Percentiles rank a stretch among this genome's conserved stretches.
Evolutionary conservation across 129 eudicot species (phyloP).

Genomic region (Centrapalus pauciflorus): DNA sequence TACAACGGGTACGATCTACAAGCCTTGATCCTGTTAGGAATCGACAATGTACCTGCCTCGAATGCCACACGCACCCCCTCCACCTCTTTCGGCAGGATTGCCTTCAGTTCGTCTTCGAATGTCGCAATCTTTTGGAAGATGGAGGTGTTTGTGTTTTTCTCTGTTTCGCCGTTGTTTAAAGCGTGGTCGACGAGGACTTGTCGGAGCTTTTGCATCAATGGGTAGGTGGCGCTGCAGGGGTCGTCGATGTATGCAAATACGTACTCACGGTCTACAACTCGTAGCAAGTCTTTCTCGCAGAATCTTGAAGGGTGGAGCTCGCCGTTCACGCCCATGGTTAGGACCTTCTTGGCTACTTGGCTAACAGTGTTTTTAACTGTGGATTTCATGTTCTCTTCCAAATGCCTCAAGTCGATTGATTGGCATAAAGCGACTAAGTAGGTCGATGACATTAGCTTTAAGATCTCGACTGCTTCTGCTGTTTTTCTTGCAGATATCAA

Average conservation of each 20-base stretch:
- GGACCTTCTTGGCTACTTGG: slow-evolving; percentile 54
- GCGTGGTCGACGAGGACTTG: slow-evolving; percentile 60
- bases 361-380: slow-evolving; percentile 64
- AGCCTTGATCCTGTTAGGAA: slow-evolving; percentile 47
- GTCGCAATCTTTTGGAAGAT: slow-evolving; percentile 43
- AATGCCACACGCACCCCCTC: slow-evolving; percentile 29
- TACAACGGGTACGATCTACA: slow-evolving; percentile 40
- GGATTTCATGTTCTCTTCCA: slow-evolving; percentile 63
- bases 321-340: slow-evolving; percentile 49
- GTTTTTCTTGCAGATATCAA: slow-evolving; percentile 67
- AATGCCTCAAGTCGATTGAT: slow-evolving; percentile 64
- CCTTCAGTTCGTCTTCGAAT: slow-evolving; percentile 49
- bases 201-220: slow-evolving; percentile 54
- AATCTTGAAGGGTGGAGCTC: slow-evolving; percentile 56
- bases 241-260: slow-evolving; percentile 54
- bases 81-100: slow-evolving; percentile 43
- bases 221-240: slow-evolving; percentile 41
- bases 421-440: slow-evolving; percentile 69
- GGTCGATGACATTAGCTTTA: slow-evolving; percentile 66
- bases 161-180: slow-evolving; percentile 24
- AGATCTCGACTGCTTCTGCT: slow-evolving; percentile 62
- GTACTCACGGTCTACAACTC: slow-evolving; percentile 49
- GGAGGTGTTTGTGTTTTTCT: slow-evolving; percentile 26
- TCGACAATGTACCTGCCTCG: slow-evolving; percentile 31
- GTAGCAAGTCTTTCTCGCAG: slow-evolving; percentile 48